These are phyloP conservation scores for Tetratostichococcus sp. DNA, from an alignment of 139 green algal genomes.

Conservation along the genomic window DNA sequence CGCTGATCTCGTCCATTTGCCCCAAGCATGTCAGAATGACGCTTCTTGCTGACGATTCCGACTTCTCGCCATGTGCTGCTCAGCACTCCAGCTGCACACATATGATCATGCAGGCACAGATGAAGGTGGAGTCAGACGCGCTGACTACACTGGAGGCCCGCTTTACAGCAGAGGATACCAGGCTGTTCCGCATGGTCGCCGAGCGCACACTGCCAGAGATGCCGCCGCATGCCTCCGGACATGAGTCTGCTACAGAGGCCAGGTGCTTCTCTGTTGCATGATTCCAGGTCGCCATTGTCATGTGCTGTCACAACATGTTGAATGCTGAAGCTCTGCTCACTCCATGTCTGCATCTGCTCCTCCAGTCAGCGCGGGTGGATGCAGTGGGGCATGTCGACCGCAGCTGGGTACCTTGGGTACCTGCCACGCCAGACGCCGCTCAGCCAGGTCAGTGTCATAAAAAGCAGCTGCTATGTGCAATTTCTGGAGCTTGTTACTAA, in stretches of 20 bases:
- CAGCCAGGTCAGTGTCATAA: neutral
- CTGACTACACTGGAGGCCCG: constrained; percentile 31
- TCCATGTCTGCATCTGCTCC: neutral
- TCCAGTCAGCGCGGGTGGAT: constrained; percentile 24
- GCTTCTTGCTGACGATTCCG: no score
- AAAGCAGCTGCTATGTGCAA: no score
- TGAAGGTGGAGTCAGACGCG: constrained; percentile 6
- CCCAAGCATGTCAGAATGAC: no score
- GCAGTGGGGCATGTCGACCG: constrained; percentile 28
- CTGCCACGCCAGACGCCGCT: constrained; percentile 16
- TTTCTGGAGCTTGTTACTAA: no score
- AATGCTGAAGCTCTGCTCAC: no score
- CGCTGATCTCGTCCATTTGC: no score
- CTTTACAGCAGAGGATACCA: constrained; percentile 27
- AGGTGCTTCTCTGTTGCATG: neutral
- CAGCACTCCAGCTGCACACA: no score
- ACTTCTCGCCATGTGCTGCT: no score
- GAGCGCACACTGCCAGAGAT: constrained; percentile 9
- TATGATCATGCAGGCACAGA: neutral
- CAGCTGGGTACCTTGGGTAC: constrained; percentile 30
- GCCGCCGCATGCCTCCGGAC: neutral
- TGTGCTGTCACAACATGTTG: neutral
- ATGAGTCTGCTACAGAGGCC: neutral
- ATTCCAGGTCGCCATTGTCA: neutral
- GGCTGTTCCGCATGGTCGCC: constrained; percentile 30